Evolutionary conservation across 441 rosid genomes (phyloP), one percentile per base, ranked within the genome.

Genomic region (Metrosideros polymorpha): DNA sequence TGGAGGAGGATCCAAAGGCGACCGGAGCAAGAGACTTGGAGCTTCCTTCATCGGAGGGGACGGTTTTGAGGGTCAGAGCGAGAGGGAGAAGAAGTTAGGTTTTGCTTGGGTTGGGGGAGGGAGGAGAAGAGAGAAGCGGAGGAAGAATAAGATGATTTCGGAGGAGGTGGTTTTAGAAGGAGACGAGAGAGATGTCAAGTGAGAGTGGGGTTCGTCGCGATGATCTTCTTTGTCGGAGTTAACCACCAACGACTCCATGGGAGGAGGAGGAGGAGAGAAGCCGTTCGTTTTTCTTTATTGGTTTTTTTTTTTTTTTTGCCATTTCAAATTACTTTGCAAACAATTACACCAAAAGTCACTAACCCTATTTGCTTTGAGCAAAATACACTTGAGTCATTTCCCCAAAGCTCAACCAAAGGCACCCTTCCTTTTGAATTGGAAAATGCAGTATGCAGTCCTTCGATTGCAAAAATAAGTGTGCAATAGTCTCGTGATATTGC

Each of bases 231-330:
- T 95, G 57, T 93, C 99, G 88, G 95, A 96, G 92, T 85, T 95
- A 47, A 98, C 96, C 17, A 93, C 85, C 87, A 97, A 89, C 83
- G 97, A 95, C 1, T 97, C 99, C 99, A 97, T 97, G 14, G 50
- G 49, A 45, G 85, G 54, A 52, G 76, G 22, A 7, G 35, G 30
- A 42, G 17, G 39, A 85, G 59, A 83, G 86, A 24, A n/a, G n/a
- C n/a, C n/a, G n/a, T n/a, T n/a, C n/a, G n/a, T n/a, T n/a, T n/a
- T n/a, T n/a, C n/a, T n/a, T n/a, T n/a, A n/a, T n/a, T n/a, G n/a
- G n/a, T n/a, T n/a, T n/a, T n/a, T n/a, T n/a, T n/a, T n/a, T n/a
- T n/a, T n/a, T n/a, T n/a, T n/a, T n/a, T n/a, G n/a, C n/a, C n/a
- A n/a, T n/a, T n/a, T n/a, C n/a, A n/a, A n/a, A n/a, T n/a, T n/a